These are phyloP conservation scores for Candida vartiovaarae DNA, from an alignment of 805 yeast species.

Conservation along the genomic window DNA sequence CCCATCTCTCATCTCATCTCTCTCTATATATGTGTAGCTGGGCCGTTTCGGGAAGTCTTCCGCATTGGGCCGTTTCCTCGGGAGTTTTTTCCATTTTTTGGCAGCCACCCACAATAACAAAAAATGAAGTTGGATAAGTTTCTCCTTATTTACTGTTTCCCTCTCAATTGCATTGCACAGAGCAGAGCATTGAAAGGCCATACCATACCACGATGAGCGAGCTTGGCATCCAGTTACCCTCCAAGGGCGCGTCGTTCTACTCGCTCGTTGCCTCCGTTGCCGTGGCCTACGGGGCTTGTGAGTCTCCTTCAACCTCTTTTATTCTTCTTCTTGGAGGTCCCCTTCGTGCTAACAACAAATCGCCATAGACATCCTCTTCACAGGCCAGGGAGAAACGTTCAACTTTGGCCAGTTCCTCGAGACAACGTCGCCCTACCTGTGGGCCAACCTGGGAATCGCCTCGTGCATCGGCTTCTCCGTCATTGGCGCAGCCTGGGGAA, in stretches of 20 bases:
- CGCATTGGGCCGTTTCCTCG: no score
- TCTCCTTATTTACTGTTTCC: no score
- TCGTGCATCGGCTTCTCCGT: conserved; percentile 91
- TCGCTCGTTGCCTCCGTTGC: conserved; percentile 12
- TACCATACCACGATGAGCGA: conserved; percentile 10
- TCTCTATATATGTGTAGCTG: no score
- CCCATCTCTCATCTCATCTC: no score
- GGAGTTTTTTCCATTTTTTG: no score
- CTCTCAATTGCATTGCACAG: no score
- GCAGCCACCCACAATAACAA: no score
- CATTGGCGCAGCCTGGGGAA: conserved; percentile 99
- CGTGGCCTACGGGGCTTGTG: conserved; percentile 22
- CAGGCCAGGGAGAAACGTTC: conserved; percentile 87
- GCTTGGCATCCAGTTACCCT: conserved; percentile 11
- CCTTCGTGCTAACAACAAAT: conserved; percentile 1
- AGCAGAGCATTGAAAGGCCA: no score
- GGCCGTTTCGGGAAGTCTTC: no score
- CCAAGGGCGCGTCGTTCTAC: conserved; percentile 12
- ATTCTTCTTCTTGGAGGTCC: not conserved
- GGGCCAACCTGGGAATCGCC: conserved; percentile 91
- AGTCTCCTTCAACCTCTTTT: conserved; percentile 3
- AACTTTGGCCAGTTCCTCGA: conserved; percentile 85
- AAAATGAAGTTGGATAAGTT: no score
- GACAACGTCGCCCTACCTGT: conserved; percentile 88
- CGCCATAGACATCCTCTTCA: conserved; percentile 46